Evolutionary conservation across 176 grass and related monocot genomes (phyloP).

Genomic region (Triticum turgidum): DNA sequence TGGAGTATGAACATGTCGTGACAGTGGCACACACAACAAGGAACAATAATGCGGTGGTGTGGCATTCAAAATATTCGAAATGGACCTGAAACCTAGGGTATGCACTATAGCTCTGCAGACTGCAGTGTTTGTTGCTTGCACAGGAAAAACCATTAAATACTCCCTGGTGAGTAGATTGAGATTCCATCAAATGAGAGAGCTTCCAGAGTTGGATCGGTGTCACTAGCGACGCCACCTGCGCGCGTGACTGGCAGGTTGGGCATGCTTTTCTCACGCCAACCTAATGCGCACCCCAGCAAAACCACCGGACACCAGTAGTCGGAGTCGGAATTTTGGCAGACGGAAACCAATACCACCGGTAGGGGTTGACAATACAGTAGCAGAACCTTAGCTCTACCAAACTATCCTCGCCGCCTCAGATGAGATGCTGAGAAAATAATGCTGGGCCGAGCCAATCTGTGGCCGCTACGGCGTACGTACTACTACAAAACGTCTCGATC

Average conservation of each 20-base stretch:
- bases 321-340: neutral
- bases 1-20: too few species aligned
- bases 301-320: neutral
- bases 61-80: conserved; percentile 8
- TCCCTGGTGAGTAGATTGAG: neutral
- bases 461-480: neutral
- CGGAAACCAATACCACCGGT: neutral
- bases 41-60: neutral
- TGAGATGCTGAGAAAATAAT: neutral
- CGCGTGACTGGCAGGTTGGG: neutral
- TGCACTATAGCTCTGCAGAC: neutral
- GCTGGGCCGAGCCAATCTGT: neutral
- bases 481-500: neutral
- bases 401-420: too few species aligned
- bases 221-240: neutral
- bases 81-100: neutral
- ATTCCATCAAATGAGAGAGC: neutral
- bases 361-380: neutral
- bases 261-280: neutral
- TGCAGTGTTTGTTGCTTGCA: conserved; percentile 6
- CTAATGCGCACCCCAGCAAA: neutral
- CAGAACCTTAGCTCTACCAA: too few species aligned
- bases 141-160: neutral
- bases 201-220: neutral
- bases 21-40: neutral